phyloP scores from a whole-genome alignment of 148 eudicot genomes.

The Vaccinium corymbosum region DNA sequence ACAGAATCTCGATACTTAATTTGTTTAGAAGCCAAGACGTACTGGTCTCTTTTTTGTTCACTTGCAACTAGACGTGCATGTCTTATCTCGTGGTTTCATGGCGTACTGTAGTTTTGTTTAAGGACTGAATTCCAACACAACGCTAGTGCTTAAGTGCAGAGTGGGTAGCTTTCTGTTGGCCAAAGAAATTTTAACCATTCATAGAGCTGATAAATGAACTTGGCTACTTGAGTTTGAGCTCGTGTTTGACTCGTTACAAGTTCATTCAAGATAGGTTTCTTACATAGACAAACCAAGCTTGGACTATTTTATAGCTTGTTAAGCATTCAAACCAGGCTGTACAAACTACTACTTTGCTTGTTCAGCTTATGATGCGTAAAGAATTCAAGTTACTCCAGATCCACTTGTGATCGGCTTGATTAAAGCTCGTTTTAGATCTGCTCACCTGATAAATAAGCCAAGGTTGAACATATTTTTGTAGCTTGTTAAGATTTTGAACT shows the following conservation, averaged over 20 bases:
- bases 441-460: not conserved
- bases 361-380: not conserved
- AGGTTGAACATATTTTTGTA: not conserved
- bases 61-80: not conserved
- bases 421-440: not conserved
- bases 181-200: not conserved
- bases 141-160: not conserved
- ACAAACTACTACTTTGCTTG: not conserved
- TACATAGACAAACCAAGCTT: not conserved
- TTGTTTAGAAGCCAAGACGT: not conserved
- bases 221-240: not conserved
- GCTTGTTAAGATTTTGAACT: not conserved
- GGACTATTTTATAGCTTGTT: not conserved
- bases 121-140: not conserved
- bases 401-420: not conserved
- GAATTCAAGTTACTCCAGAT: not conserved
- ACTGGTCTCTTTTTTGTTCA: not conserved
- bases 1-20: not conserved
- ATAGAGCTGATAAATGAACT: not conserved
- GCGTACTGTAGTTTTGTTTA: not conserved
- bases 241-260: no score
- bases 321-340: not conserved
- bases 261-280: not conserved
- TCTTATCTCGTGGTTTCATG: not conserved
- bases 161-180: not conserved